A percentile compares a stretch with the other conserved stretches of the same genome.
Conservation (phyloP, 2,329 filamentous ascomycete species). For the Paracamarosporium sp. region DNA sequence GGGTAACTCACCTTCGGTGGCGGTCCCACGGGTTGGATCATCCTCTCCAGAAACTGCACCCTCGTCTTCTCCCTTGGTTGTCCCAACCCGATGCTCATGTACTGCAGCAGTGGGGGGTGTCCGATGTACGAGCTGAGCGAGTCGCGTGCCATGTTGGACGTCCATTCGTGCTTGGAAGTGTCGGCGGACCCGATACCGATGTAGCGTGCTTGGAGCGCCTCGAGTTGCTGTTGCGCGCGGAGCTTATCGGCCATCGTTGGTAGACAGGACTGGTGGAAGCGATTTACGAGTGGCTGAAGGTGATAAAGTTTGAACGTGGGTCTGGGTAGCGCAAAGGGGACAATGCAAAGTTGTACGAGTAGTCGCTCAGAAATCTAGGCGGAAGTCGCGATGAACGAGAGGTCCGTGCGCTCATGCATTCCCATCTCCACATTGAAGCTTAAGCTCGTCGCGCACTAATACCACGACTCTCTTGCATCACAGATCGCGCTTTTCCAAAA, state of each 20-base stretch:
- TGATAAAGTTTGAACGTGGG: background rate
- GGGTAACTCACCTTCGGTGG: conserved; percentile 64
- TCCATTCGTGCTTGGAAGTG: conserved; percentile 97
- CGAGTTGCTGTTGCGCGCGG: conserved; percentile 95
- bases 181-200: conserved; percentile 95
- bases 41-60: conserved; percentile 78
- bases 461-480: background rate
- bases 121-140: conserved; percentile 88
- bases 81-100: conserved; percentile 88
- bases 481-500: background rate
- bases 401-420: background rate
- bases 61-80: conserved; percentile 82
- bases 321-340: background rate
- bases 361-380: background rate
- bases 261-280: conserved; percentile 8
- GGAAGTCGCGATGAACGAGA: background rate
- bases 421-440: background rate
- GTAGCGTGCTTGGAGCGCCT: conserved; percentile 94
- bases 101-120: conserved; percentile 85
- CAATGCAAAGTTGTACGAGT: background rate
- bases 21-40: conserved; percentile 70
- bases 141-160: conserved; percentile 93
- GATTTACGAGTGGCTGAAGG: too few species aligned
- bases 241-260: conserved; percentile 84
- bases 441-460: background rate